Base-by-base conservation (phyloP, 257 asterid genomes). In the Ocimum tenuiflorum region DNA sequence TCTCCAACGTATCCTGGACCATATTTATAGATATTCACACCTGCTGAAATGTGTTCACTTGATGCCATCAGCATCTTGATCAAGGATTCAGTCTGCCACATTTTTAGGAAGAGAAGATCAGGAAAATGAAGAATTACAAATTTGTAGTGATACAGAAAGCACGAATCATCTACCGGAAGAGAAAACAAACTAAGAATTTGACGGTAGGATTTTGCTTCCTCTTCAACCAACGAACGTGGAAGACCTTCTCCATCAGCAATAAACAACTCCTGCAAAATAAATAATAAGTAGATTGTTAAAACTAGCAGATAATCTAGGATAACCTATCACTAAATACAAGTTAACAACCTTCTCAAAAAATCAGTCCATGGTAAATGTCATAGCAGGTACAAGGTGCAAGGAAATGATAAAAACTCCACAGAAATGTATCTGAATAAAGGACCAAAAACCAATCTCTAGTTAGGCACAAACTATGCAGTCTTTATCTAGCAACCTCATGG, bases 231-330 rank as follows among this genome's bases (percentile, higher is more conserved):
- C 24, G 94, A 86, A 67, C 95, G 99, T 55, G 96, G 99, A 63
- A 89, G 97, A 50, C 99, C 99, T 77, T 92, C 97, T 52, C 99
- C 97, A 19, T 92, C 96, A 75, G 99, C 99, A 66, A 92, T 87
- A 78, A 92, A 89, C 74, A 92, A 75, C 68, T 92, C 97, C 99
- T 92, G 68, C 53, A 71, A 75, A 68, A 75, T 33, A 65, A n/a
- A 61, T 65, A 59, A 63, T 55, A 65, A 22, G 12, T 4, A 47
- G 27, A 19, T 20, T 39, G 7, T 59, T 59, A 13, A 42, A 42
- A 18, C 17, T 12, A 4, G 8, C 14, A 10, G 15, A 39, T 10
- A 39, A 39, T 10, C 12, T 2, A 39, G 23, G 31, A 13, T 22
- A 60, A 42, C 41, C 23, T 41, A 39, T 27, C 22, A 3, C 23